Conservation (phyloP, 106 monocot species). For the Dendrobium nobile region DNA sequence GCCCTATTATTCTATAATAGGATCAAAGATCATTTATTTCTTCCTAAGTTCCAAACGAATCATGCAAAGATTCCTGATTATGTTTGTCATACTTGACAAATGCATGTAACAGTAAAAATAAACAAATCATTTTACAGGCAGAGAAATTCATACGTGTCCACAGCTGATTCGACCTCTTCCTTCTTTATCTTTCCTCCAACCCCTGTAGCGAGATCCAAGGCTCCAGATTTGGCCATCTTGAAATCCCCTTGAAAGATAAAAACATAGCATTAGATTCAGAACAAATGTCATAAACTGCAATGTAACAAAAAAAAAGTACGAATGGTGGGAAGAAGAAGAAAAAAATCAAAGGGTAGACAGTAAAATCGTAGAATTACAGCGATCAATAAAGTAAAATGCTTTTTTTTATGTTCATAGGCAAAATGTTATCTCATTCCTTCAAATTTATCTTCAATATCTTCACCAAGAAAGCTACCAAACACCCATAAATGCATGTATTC, state of each 20-base stretch:
- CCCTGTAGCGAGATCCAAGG: slow-evolving; percentile 70
- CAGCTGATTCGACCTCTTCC: slow-evolving; percentile 75
- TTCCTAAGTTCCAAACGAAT: not conserved
- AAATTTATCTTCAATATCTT: no score
- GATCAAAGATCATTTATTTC: no score
- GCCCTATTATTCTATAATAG: no score
- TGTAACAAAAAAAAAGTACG: not conserved
- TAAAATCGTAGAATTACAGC: not conserved
- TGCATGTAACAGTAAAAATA: not conserved
- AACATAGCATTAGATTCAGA: not conserved
- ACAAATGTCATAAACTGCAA: not conserved
- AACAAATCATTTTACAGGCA: not conserved
- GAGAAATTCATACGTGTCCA: slow-evolving; percentile 45
- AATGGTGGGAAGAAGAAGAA: not conserved
- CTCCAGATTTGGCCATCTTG: slow-evolving; percentile 59
- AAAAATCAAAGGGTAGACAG: not conserved
- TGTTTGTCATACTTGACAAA: not conserved
- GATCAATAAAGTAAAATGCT: not conserved
- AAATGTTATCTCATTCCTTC: no score
- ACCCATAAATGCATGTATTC: no score
- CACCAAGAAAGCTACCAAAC: no score
- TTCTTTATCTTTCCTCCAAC: slow-evolving; percentile 75
- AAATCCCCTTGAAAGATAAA: not conserved
- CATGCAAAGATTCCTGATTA: not conserved
- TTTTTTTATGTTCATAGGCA: no score